Percentiles rank a stretch among this genome's conserved stretches.
Evolutionary conservation across 352 stramenopile species (phyloP).

Genomic region (Stramenopiles sp.): DNA sequence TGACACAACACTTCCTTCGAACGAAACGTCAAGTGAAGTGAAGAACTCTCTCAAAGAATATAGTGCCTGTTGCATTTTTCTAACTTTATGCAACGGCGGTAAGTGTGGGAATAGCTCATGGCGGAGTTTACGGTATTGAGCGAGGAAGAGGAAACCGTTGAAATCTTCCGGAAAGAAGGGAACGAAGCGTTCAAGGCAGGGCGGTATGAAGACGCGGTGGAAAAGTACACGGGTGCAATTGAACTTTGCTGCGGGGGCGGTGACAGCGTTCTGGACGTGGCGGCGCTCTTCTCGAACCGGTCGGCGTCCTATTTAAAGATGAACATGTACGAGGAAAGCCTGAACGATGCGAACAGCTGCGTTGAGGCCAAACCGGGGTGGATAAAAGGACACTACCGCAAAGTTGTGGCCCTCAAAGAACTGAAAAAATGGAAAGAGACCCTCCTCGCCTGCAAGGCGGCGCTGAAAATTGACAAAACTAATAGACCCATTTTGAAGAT

Average conservation of each 20-base stretch:
- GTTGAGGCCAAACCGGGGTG: conserved; percentile 57
- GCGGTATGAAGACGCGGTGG: conserved; percentile 30
- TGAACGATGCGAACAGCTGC: conserved; percentile 53
- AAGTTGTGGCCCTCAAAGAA: conserved; percentile 49
- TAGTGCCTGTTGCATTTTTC: too few relatives aligned
- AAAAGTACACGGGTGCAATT: conserved; percentile 40
- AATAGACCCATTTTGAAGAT: conserved; percentile 24
- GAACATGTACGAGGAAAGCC: conserved; percentile 37
- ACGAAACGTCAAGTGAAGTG: too few relatives aligned
- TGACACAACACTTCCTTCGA: too few relatives aligned
- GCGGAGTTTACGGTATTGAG: too few relatives aligned
- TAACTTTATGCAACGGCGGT: too few relatives aligned
- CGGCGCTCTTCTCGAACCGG: conserved; percentile 58
- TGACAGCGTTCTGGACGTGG: neutral
- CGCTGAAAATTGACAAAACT: conserved; percentile 40
- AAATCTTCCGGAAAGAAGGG: conserved; percentile 35
- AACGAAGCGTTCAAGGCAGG: conserved; percentile 42
- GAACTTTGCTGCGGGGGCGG: neutral
- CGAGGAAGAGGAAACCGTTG: too few relatives aligned
- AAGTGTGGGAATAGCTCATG: too few relatives aligned
- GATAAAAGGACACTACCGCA: conserved; percentile 71
- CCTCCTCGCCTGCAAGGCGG: conserved; percentile 41
- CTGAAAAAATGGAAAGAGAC: conserved; percentile 40
- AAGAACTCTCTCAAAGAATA: too few relatives aligned
- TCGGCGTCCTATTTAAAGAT: conserved; percentile 54